These are phyloP conservation scores for Euclidium syriacum DNA, from an alignment of 345 rosid species.

Conservation along the genomic window DNA sequence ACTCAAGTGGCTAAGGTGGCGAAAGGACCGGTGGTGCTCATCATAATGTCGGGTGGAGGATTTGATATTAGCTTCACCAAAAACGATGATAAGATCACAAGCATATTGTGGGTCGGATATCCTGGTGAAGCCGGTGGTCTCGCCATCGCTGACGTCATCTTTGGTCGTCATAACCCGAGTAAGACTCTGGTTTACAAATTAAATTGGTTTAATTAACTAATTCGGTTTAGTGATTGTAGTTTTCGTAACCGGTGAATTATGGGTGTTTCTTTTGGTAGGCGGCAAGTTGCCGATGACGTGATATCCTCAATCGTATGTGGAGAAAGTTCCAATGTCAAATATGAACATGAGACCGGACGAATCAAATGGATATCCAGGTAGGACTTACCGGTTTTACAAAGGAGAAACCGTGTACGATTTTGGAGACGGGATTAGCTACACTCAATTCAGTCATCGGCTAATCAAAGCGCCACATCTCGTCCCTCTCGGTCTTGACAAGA, in stretches of 20 bases:
- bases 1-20: slow-evolving; percentile 54
- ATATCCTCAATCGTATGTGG: slow-evolving; percentile 67
- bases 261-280: slow-evolving; percentile 32
- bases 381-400: slow-evolving; percentile 65
- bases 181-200: slow-evolving; percentile 8
- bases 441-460: slow-evolving; percentile 36
- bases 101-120: slow-evolving; percentile 50
- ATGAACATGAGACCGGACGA: slow-evolving; percentile 80
- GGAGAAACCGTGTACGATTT: slow-evolving; percentile 66
- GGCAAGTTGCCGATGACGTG: slow-evolving; percentile 77
- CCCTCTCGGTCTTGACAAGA: slow-evolving; percentile 38
- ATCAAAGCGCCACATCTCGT: slow-evolving; percentile 44
- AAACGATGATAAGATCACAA: slow-evolving; percentile 43
- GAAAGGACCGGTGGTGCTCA: slow-evolving; percentile 69
- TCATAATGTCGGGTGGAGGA: slow-evolving; percentile 81
- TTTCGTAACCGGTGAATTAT: neutral
- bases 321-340: slow-evolving; percentile 58
- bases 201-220: neutral
- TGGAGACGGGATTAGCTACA: slow-evolving; percentile 61
- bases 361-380: slow-evolving; percentile 59
- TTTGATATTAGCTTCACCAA: slow-evolving; percentile 65
- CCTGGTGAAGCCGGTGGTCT: slow-evolving; percentile 80
- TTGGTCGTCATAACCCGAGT: slow-evolving; percentile 68
- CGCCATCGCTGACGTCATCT: slow-evolving; percentile 67
- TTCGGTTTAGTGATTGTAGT: neutral